phyloP scores from a whole-genome alignment of 2,329 filamentous ascomycete genomes.

The Lecanicillium sp. region DNA sequence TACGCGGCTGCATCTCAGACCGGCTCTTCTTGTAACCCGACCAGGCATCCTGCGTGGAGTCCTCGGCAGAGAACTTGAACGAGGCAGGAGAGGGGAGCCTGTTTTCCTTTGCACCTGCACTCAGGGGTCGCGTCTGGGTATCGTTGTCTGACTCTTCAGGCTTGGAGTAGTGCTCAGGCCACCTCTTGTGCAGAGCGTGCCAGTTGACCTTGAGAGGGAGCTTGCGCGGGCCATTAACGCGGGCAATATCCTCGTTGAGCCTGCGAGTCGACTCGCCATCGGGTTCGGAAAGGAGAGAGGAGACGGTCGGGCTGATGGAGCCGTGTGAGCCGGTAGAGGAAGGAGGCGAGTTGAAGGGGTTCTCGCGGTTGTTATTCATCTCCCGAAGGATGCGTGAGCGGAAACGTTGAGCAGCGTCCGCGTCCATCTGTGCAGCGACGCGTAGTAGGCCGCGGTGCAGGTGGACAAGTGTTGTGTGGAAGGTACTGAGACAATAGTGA shows the following conservation, averaged over 20 bases:
- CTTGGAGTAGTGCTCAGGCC: slow-evolving; percentile 45
- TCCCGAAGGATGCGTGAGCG: slow-evolving; percentile 45
- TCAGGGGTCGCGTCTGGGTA: slow-evolving; percentile 31
- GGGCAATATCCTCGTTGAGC: slow-evolving; percentile 43
- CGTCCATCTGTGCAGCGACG: slow-evolving; percentile 33
- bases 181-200: slow-evolving; percentile 43
- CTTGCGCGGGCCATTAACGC: slow-evolving; percentile 35
- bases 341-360: slow-evolving; percentile 53
- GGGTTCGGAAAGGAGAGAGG: slow-evolving; percentile 46
- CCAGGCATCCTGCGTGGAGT: slow-evolving; percentile 38
- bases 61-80: slow-evolving; percentile 31
- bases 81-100: slow-evolving; percentile 28
- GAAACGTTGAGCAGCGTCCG: slow-evolving; percentile 36
- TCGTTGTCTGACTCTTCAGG: slow-evolving; percentile 30
- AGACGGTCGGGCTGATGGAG: slow-evolving; percentile 48
- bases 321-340: slow-evolving; percentile 53
- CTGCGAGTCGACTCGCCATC: slow-evolving; percentile 49
- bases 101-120: slow-evolving; percentile 40
- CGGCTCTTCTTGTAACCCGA: slow-evolving; percentile 35
- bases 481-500: background rate
- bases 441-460: slow-evolving; percentile 18
- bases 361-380: slow-evolving; percentile 46
- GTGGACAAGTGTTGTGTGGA: background rate
- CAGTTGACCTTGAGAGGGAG: slow-evolving; percentile 38
- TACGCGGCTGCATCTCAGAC: slow-evolving; percentile 48